A percentile compares a stretch with the other conserved stretches of the same genome.
Conservation (phyloP, 1,284 basidiomycete species). For the Boletus hoseneyae region DNA sequence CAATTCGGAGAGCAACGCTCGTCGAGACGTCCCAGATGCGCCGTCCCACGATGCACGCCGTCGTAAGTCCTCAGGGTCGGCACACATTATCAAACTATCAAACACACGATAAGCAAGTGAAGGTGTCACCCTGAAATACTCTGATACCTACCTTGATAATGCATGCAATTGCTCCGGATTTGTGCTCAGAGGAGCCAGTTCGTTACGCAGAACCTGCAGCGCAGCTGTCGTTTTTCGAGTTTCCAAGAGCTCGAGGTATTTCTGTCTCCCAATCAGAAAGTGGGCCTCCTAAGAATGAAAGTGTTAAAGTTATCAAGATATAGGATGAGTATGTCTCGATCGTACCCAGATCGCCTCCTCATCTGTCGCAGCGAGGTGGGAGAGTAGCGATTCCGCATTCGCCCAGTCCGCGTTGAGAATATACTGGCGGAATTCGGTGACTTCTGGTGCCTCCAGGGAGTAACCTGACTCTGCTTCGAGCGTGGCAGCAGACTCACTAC, state of each 20-base stretch:
- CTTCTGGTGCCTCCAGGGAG: constrained; percentile 75
- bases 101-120: constrained; percentile 13
- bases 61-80: constrained; percentile 79
- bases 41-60: constrained; percentile 89
- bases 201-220: constrained; percentile 80
- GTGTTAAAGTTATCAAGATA: constrained; percentile 18
- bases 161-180: constrained; percentile 79
- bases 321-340: constrained; percentile 15
- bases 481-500: constrained; percentile 82
- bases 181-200: constrained; percentile 77
- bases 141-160: constrained; percentile 68
- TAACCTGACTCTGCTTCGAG: constrained; percentile 94
- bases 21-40: constrained; percentile 74
- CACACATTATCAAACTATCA: constrained; percentile 83
- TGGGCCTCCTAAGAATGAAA: constrained; percentile 60
- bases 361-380: constrained; percentile 63
- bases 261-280: constrained; percentile 91
- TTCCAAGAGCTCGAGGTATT: constrained; percentile 95
- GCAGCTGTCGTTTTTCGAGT: constrained; percentile 79
- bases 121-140: not conserved
- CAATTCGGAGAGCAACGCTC: constrained; percentile 71
- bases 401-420: constrained; percentile 85
- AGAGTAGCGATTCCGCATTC: constrained; percentile 72
- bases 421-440: constrained; percentile 78
- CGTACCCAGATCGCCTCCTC: constrained; percentile 65